Percentiles rank a stretch among this genome's conserved stretches.
phyloP scores from a whole-genome alignment of 805 yeast species.

The Teunomyces lycoperdinae region DNA sequence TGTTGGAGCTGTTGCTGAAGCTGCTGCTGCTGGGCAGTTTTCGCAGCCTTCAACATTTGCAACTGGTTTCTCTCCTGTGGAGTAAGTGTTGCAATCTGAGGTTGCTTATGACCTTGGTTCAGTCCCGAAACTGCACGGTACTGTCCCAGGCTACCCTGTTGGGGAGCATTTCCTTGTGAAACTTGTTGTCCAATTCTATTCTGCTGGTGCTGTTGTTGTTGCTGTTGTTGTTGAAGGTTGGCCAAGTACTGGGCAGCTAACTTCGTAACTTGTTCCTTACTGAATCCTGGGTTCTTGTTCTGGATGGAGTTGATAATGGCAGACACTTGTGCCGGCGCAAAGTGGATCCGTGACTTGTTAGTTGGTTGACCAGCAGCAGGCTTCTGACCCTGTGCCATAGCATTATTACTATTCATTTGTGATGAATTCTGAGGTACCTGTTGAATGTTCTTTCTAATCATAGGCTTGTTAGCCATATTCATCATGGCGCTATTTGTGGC shows the following conservation, averaged over 20 bases:
- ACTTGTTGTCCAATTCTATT: slow-evolving; percentile 6
- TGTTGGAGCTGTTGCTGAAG: slow-evolving; percentile 18
- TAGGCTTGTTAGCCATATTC: background rate
- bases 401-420: background rate
- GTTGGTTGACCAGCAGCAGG: background rate
- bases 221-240: slow-evolving; percentile 52
- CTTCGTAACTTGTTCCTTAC: slow-evolving; percentile 63
- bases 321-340: slow-evolving; percentile 62
- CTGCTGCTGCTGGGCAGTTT: slow-evolving; percentile 28
- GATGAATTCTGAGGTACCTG: slow-evolving; percentile 1
- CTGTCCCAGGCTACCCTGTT: slow-evolving; percentile 5
- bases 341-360: slow-evolving; percentile 35
- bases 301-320: slow-evolving; percentile 64
- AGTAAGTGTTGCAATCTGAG: slow-evolving; percentile 36
- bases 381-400: background rate
- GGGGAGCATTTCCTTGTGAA: slow-evolving; percentile 4
- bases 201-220: slow-evolving; percentile 22
- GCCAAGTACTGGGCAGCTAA: slow-evolving; percentile 65
- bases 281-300: slow-evolving; percentile 59
- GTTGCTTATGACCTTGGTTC: slow-evolving; percentile 14
- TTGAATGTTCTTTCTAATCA: background rate
- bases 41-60: slow-evolving; percentile 37
- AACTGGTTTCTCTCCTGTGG: slow-evolving; percentile 44
- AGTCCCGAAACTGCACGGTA: slow-evolving; percentile 1
- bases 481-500: background rate